phyloP scores from a whole-genome alignment of 495 filamentous ascomycete genomes.

The Daldinia loculata region DNA sequence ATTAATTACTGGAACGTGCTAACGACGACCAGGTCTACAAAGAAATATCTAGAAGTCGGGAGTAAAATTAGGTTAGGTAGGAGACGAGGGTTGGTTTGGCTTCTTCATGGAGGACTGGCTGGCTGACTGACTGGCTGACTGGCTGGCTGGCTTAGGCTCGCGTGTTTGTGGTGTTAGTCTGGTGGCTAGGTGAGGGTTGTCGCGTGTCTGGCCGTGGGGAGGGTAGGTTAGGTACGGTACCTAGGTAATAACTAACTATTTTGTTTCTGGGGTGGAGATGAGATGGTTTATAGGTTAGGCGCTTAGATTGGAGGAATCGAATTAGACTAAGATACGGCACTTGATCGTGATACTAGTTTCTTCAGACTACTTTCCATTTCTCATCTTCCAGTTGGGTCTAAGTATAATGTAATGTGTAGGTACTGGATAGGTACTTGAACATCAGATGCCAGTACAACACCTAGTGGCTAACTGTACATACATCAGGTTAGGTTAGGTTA shows the following conservation, averaged over 20 bases:
- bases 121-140: too few species aligned
- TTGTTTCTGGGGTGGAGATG: too few species aligned
- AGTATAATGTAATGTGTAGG: too few species aligned
- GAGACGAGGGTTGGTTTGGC: neutral
- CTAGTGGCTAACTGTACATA: neutral
- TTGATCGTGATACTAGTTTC: too few species aligned
- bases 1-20: too few species aligned
- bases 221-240: neutral
- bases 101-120: neutral
- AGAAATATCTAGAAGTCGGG: neutral
- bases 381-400: too few species aligned
- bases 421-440: neutral
- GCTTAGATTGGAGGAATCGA: too few species aligned
- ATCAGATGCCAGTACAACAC: neutral
- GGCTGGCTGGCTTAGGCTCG: neutral
- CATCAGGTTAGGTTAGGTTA: neutral
- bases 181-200: neutral
- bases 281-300: too few species aligned
- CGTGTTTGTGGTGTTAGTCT: constrained; percentile 15
- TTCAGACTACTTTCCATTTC: too few species aligned
- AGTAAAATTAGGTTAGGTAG: neutral
- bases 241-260: too few species aligned
- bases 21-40: too few species aligned
- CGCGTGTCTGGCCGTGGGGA: neutral
- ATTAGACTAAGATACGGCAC: too few species aligned